Base-by-base conservation (phyloP, 306 rosid genomes). In the Amphicarpaea edgeworthii region DNA sequence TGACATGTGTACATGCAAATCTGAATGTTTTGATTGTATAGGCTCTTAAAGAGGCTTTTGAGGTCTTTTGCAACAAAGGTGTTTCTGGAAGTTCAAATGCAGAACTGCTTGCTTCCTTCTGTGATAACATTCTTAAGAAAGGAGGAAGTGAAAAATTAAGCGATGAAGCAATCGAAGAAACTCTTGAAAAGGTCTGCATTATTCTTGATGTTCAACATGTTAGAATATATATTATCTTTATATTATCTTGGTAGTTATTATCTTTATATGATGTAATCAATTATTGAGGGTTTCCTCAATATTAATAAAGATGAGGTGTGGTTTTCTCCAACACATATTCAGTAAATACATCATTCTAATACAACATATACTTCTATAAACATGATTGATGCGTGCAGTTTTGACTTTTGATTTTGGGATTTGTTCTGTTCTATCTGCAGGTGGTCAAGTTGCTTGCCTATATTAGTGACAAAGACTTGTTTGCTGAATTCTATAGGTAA, bases 21-120 rank as follows among this genome's bases (percentile, higher is more conserved):
- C 81, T 79, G 28, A 85, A 32, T 34, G 20, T 57, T 72, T 66
- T 73, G 30, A 68, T 68, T 42, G 6, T 79, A 53, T 70, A 94
- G 98, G 97, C 97, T 41, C 87, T 91, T 62, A 94, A 90, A 81
- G 97, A 90, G 83, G 97, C 97, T 76, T 94, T 94, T 87, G 98
- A 92, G 87, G 87, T 90, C 49, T 90, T 94, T 42, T 91, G 98
- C 82, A 92, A 90, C 86, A 94, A 94, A 85, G 76, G 87, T 64
- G 96, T 94, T 77, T 84, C 88, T 73, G 96, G 95, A 51, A 88
- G 90, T 80, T 88, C 98, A 20, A 94, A 93, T 70, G 98, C 98
- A 5, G 98, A 94, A 72, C 82, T 94, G 75, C 94, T 94, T 59
- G 98, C 97, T 40, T 89, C 96, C 10, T 94, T 94, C 67, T 92